Conservation (phyloP, 1,284 basidiomycete species). For the Hypsizygus ulmarius region DNA sequence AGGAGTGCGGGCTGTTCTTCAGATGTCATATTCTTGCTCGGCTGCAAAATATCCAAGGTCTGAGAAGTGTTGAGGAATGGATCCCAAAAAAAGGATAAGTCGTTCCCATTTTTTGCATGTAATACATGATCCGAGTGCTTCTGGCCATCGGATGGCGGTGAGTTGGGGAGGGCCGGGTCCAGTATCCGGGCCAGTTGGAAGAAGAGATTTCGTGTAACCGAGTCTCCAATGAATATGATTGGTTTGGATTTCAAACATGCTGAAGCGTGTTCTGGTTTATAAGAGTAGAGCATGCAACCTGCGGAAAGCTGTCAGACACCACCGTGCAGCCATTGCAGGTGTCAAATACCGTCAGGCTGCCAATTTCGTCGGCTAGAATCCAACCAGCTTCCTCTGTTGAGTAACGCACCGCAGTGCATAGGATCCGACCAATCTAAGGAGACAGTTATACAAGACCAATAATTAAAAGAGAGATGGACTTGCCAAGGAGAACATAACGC, state of each 20-base stretch:
- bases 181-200: conserved; percentile 66
- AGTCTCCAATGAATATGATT: conserved; percentile 84
- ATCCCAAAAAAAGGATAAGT: conserved; percentile 76
- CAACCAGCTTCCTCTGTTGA: conserved; percentile 78
- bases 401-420: conserved; percentile 66
- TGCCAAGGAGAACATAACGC: conserved; percentile 49
- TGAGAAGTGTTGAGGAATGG: conserved; percentile 74
- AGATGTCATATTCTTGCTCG: conserved; percentile 4
- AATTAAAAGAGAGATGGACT: conserved; percentile 21
- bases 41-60: conserved; percentile 38
- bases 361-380: conserved; percentile 66
- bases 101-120: conserved; percentile 42
- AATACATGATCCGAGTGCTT: conserved; percentile 69
- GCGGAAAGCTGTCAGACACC: conserved; percentile 9
- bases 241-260: conserved; percentile 52
- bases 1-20: conserved; percentile 53
- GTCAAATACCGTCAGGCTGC: conserved; percentile 76
- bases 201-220: conserved; percentile 75
- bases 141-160: conserved; percentile 52
- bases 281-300: conserved; percentile 77
- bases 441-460: neutral
- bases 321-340: conserved; percentile 7
- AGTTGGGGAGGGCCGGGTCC: conserved; percentile 53
- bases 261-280: conserved; percentile 51
- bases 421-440: conserved; percentile 67